Conservation (phyloP, 441 rosid genomes). For the Mallotus japonicus region DNA sequence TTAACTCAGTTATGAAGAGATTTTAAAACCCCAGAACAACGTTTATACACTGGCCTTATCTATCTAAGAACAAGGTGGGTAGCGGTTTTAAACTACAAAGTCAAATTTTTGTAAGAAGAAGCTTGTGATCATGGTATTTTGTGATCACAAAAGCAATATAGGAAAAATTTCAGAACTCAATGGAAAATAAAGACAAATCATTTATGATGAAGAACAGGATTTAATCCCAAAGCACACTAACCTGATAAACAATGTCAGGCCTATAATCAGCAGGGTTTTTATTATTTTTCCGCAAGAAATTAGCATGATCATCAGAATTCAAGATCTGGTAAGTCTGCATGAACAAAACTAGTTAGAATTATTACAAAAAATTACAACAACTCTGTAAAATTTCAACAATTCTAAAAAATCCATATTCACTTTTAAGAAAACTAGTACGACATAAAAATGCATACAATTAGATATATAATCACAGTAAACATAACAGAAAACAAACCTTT, state of each 20-base stretch:
- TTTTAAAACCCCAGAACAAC: no score
- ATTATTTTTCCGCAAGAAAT: slow-evolving; percentile 63
- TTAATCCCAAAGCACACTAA: slow-evolving; percentile 17
- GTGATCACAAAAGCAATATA: not conserved
- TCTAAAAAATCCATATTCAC: not conserved
- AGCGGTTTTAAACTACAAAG: no score
- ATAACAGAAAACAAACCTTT: slow-evolving; percentile 40
- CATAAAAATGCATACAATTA: not conserved
- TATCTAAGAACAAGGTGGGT: no score
- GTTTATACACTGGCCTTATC: no score
- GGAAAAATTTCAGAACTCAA: not conserved
- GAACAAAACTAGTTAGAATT: not conserved
- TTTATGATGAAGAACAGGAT: not conserved
- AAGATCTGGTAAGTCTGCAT: slow-evolving; percentile 67
- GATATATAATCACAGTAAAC: not conserved
- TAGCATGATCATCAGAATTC: slow-evolving; percentile 78
- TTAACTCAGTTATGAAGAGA: no score
- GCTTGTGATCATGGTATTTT: not conserved
- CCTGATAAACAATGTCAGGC: slow-evolving; percentile 85
- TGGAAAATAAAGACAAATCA: not conserved
- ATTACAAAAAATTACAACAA: no score
- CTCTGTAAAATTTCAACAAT: no score
- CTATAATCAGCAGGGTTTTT: slow-evolving; percentile 73
- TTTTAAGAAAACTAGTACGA: not conserved
- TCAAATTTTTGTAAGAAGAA: no score